phyloP scores from a whole-genome alignment of 768 basidiomycete species.

The Russula dissimulans region DNA sequence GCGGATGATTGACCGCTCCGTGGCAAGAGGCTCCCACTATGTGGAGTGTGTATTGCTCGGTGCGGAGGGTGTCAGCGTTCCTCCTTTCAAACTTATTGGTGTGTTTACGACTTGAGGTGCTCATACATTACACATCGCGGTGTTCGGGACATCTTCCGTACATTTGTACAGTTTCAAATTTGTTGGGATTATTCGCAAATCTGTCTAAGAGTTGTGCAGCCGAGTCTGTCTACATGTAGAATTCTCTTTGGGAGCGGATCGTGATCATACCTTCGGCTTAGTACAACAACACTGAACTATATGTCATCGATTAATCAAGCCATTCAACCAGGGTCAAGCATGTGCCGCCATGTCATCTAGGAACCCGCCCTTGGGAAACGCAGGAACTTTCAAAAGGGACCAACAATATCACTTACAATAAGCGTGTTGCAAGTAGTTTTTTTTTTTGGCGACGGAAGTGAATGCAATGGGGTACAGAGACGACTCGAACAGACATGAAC shows the following conservation, averaged over 20 bases:
- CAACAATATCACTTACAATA: background rate
- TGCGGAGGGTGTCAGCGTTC: constrained; percentile 73
- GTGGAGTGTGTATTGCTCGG: constrained; percentile 86
- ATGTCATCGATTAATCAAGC: no score
- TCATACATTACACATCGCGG: background rate
- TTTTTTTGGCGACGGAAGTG: background rate
- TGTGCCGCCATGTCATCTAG: background rate
- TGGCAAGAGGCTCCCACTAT: constrained; percentile 83
- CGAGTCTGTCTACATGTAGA: background rate
- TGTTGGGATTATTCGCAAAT: background rate
- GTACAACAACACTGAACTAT: no score
- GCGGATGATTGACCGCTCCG: constrained; percentile 77
- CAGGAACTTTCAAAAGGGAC: background rate
- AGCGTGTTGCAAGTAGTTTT: background rate
- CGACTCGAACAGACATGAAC: background rate
- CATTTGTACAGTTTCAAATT: background rate
- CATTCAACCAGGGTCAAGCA: background rate
- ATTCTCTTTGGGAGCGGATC: background rate
- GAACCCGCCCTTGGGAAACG: background rate
- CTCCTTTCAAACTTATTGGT: constrained; percentile 85
- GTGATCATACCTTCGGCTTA: no score
- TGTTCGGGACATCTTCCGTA: background rate
- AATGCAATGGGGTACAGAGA: background rate
- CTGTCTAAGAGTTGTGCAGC: background rate
- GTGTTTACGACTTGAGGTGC: constrained; percentile 62